Base-by-base conservation (phyloP, 805 yeast genomes). In the Suhomyces sp. region DNA sequence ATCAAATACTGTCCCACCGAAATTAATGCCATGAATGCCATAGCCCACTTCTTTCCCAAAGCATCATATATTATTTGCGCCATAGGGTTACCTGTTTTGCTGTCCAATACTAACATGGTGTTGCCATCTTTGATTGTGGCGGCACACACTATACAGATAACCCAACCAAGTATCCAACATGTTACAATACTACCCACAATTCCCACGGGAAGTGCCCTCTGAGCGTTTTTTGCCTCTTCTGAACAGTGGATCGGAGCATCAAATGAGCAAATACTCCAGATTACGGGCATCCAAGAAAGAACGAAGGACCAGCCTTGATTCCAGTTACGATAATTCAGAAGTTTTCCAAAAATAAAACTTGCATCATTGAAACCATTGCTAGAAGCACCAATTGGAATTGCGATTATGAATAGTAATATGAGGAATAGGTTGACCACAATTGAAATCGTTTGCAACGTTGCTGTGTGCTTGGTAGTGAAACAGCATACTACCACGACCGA, bases 211-310 rank as follows among this genome's bases (percentile, higher is more conserved):
- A 84, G 85, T 10, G 87, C 81, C 47, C 72, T 73, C 3, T 82
- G 72, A 20, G 90, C 86, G 60, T 84, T 80, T 49, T 73, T 72
- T 22, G 86, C 86, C 65, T 86, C 90, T 65, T 86, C 92, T 20
- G 86, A 75, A 81, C 84, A 81, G 69, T 86, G 90, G 47, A 86
- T 83, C 59, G 86, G 82, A 6, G 87, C 80, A 64, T 86, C 91
- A 64, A 84, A 85, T 0, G 87, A 83, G 22, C 87, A 87, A 62
- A 86, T 85, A 17, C 89, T 84, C 91, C 92, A 86, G 53, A 85
- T 79, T 1, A 85, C 83, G 0, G 89, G 84, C 81, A 83, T 77
- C 77, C 83, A 80, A 12, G 79, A 73, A 40, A 78, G 78, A 57
- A 83, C 65, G 64, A 73, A 80, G 44, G 81, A 77, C 81, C 85